A percentile compares a stretch with the other conserved stretches of the same genome.
These are phyloP conservation scores for Coriaria nepalensis DNA, from an alignment of 306 rosid species.

Conservation along the genomic window DNA sequence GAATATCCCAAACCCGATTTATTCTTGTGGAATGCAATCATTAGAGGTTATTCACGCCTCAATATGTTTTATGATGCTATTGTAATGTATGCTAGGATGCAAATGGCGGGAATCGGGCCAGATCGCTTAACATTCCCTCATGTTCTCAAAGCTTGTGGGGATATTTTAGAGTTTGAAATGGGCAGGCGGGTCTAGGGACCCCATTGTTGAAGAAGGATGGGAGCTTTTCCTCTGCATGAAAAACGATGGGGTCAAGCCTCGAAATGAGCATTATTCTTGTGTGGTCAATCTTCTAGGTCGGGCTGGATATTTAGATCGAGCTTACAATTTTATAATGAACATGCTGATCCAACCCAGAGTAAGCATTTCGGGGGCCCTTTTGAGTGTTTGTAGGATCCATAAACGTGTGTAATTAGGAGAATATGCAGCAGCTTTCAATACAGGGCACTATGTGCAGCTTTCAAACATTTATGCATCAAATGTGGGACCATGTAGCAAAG, in stretches of 20 bases:
- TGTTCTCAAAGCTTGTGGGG: slow-evolving; percentile 13
- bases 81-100: slow-evolving; percentile 8
- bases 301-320: slow-evolving; percentile 12
- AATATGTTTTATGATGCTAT: slow-evolving; percentile 5
- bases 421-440: slow-evolving; percentile 9
- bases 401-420: slow-evolving; percentile 11
- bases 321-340: slow-evolving; percentile 9
- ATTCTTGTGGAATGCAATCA: slow-evolving; percentile 12
- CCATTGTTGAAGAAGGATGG: slow-evolving; percentile 16
- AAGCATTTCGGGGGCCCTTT: slow-evolving; percentile 16
- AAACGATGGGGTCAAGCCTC: slow-evolving; percentile 4
- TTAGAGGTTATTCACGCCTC: slow-evolving; percentile 8
- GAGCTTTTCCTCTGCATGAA: slow-evolving; percentile 13
- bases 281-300: slow-evolving; percentile 16
- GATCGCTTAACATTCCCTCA: slow-evolving; percentile 10
- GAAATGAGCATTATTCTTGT: slow-evolving; percentile 14
- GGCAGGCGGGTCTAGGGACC: slow-evolving; percentile 13
- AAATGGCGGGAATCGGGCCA: not conserved
- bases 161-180: not conserved
- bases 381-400: slow-evolving; percentile 12
- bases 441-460: slow-evolving; percentile 14
- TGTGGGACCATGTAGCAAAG: slow-evolving; percentile 10
- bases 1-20: slow-evolving; percentile 10
- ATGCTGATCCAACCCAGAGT: slow-evolving; percentile 16
- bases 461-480: slow-evolving; percentile 13